Evolutionary conservation across 1,139 yeast species (phyloP).

Genomic region (Geotrichum europaeum): DNA sequence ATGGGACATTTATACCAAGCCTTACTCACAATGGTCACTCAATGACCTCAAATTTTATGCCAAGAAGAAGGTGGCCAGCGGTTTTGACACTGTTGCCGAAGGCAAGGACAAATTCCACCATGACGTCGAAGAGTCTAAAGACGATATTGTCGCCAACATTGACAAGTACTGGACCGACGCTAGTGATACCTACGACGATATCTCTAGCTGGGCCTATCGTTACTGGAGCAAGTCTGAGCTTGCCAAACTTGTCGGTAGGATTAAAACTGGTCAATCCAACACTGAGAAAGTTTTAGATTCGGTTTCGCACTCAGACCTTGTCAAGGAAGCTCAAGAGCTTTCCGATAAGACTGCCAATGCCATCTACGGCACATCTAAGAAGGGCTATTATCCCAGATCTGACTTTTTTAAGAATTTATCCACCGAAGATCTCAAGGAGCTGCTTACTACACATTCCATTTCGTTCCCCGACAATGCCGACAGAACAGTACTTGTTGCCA

Average conservation of each 20-base stretch:
- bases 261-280: conserved; percentile 16
- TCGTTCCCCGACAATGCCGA: neutral
- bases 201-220: conserved; percentile 35
- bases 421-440: conserved; percentile 3
- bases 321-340: conserved; percentile 19
- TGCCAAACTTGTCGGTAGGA: conserved; percentile 14
- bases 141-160: conserved; percentile 45
- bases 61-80: neutral
- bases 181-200: conserved; percentile 41
- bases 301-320: conserved; percentile 37
- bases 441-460: conserved; percentile 2
- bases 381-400: conserved; percentile 5
- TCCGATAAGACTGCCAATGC: conserved; percentile 34
- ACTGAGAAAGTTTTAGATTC: conserved; percentile 44
- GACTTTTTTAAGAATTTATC: conserved; percentile 6
- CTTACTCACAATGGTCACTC: conserved; percentile 10
- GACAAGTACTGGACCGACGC: conserved; percentile 43
- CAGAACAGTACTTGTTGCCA: conserved; percentile 4
- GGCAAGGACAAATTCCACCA: neutral
- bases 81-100: neutral
- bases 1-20: conserved; percentile 15
- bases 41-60: conserved; percentile 6
- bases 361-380: conserved; percentile 24
- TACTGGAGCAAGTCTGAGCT: conserved; percentile 45
- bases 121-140: conserved; percentile 24